Base-by-base conservation (phyloP, 371 early-diverging fungal species). In the Neoconidiobolus thromboides region DNA sequence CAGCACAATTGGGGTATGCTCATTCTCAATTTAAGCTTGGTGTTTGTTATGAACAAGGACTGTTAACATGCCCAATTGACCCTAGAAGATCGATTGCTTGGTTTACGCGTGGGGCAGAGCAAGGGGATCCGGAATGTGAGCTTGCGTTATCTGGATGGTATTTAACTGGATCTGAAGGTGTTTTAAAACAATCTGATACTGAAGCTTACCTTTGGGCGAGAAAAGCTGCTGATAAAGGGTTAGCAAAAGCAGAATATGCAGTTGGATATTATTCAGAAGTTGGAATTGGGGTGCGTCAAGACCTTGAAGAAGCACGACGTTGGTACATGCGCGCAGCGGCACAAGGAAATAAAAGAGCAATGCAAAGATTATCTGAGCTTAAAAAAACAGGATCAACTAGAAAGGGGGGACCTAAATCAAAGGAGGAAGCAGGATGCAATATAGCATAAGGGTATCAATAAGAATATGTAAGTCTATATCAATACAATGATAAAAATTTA, bases 21-120 rank as follows among this genome's bases (percentile, higher is more conserved):
- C 90, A 88, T 12, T 89, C 93, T 43, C 93, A 90, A 65, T 88
- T 87, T 70, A 87, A 89, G 59, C 77, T 98, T 4, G 98, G 95
- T 12, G 76, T 83, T 61, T 89, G 86, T 52, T 94, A 93, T 72
- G 96, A 98, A 70, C 89, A 94, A 65, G 97, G 97, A 0, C 75
- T 78, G 4, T 72, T 97, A 46, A 83, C 80, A n/a, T 87, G 90
- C 60, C 84, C 89, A 0, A 73, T 87, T 1, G 93, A 96, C 65
- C 83, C 98, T 2, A 74, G 88, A 26, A 74, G 87, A 43, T 91
- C 91, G 4, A 93, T 97, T 68, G 89, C 88, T 2, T 98, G 96
- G 94, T 96, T 95, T 72, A 87, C 93, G 43, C 82, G 83, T 3
- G 88, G 93, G 1, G 91, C 92, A 3, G 86, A 93, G 58, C 81